Evolutionary conservation across 768 basidiomycete species (phyloP), one percentile per base, ranked within the genome.

Genomic region (Boletus sensibilis): DNA sequence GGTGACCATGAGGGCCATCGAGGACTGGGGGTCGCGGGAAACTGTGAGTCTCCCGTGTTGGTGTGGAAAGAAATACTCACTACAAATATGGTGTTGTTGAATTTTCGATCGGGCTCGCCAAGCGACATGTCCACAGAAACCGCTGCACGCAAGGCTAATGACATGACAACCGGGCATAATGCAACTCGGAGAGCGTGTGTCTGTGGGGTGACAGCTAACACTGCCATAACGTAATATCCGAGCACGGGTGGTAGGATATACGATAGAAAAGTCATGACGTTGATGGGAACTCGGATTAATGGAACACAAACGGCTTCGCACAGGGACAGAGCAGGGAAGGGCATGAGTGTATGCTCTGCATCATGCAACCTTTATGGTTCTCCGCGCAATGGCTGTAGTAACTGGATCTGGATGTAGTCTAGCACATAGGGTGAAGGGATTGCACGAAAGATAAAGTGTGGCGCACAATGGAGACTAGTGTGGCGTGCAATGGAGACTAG

Each of bases 141-240:
- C 2, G 72, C 69, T 10, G 77, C 76, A 23, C 75, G 74, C 57
- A 78, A 79, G 9, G 77, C 68, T 9, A 72, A 59, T 65, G 74
- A 76, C 13, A 80, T 57, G 4, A 79, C 75, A 25, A 80, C 49
- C 2, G 81, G 80, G 37, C 82, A 72, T 20, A 83, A 57, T 10
- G 76, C 77, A 47, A 82, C 56, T 39, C 83, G 79, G 42, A 78
- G 63, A 7, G 61, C 48, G 33, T 74, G 72, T 0, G 83, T 84
- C 14, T 71, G 65, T 0, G 78, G 79, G 5, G 75, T 65, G 29
- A 80, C 67, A 7, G 81, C 79, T 50, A 86, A 75, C 37, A 79
- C 64, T 14, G 84, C 82, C n/a, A 76, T 75, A 14, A 65, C 59
- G 68, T 80, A 79, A 66, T 82, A 83, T 54, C 73, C 72, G 10